Conservation (phyloP, 306 rosid species). For the Abrus precatorius region DNA sequence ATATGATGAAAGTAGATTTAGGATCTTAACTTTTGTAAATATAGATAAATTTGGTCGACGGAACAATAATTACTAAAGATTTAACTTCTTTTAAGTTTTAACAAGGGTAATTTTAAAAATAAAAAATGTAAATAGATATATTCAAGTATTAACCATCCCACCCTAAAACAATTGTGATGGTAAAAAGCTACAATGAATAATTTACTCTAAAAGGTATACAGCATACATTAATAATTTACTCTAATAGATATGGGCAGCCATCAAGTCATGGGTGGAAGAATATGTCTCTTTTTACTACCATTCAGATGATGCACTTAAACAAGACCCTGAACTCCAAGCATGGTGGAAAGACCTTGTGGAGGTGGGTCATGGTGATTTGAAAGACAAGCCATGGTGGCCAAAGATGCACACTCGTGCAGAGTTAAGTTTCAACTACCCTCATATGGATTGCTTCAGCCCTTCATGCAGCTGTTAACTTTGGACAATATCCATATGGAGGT, state of each 20-base stretch:
- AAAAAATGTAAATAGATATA: too few species aligned
- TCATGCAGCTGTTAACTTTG: constrained; percentile 75
- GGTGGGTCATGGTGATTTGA: constrained; percentile 70
- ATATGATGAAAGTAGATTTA: too few species aligned
- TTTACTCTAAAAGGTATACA: too few species aligned
- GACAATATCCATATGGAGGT: constrained; percentile 76
- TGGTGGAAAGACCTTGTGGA: constrained; percentile 80
- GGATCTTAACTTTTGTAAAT: too few species aligned
- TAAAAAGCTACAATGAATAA: too few species aligned
- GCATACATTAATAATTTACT: too few species aligned
- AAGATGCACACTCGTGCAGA: constrained; percentile 61
- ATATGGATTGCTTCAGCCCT: constrained; percentile 78
- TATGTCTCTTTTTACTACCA: constrained; percentile 62
- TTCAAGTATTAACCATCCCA: too few species aligned
- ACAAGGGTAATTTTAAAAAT: too few species aligned
- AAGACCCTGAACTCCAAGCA: constrained; percentile 67
- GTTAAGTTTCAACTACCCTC: constrained; percentile 57
- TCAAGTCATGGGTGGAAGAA: constrained; percentile 69
- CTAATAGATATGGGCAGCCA: constrained; percentile 68
- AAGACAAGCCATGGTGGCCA: constrained; percentile 66
- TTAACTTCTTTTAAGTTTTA: too few species aligned
- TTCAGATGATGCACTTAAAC: constrained; percentile 50
- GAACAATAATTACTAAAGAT: too few species aligned
- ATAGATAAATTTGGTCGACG: too few species aligned
- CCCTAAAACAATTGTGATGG: too few species aligned